Base-by-base conservation (phyloP, 1,139 yeast genomes). In the Lodderomyces parapsilosis region DNA sequence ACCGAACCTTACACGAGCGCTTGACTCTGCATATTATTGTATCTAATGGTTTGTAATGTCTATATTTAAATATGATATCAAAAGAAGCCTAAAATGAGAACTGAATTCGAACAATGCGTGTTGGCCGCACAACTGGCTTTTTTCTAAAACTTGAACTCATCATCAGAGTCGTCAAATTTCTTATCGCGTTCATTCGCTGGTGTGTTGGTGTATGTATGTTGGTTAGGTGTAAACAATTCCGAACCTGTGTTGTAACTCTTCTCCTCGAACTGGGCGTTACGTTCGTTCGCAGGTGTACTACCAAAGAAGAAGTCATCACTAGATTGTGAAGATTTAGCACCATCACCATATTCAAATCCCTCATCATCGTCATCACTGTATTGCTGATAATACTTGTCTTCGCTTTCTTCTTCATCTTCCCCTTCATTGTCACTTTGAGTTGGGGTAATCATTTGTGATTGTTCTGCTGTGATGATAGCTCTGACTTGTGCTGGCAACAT, bases 381-480 rank as follows among this genome's bases (percentile, higher is more conserved):
- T 31, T 38, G 44, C 4, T 14, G 31, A 15, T 44, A 41, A 4
- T 42, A 32, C 2, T 39, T 40, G 8, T 42, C 45, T 14, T 38
- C 42, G 5, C 28, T n/a, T 23, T 33, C 41, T 5, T 41, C 40
- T 9, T 37, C 43, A 2, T 37, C 40, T 20, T 41, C 47, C 9
- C 34, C 36, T 38, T 46, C 49, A 13, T 23, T 40, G 17, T 42
- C 46, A 28, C 41, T 36, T 3, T 25, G 32, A 13, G 22, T 14
- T 8, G 36, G 39, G 72, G 69, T 41, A 24, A 34, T 38, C 19
- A 40, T 20, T 22, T 22, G 33, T 73, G 68, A 56, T 49, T 71
- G 76, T 46, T 71, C 71, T 2, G 76, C 76, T 2, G 77, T 71
- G 42, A 71, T 64, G 39, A 71, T 71, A 15, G 63, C 54, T 42